Percentiles rank a stretch among this genome's conserved stretches.
Evolutionary conservation across 306 rosid genomes (phyloP).

Genomic region (Neltuma alba): DNA sequence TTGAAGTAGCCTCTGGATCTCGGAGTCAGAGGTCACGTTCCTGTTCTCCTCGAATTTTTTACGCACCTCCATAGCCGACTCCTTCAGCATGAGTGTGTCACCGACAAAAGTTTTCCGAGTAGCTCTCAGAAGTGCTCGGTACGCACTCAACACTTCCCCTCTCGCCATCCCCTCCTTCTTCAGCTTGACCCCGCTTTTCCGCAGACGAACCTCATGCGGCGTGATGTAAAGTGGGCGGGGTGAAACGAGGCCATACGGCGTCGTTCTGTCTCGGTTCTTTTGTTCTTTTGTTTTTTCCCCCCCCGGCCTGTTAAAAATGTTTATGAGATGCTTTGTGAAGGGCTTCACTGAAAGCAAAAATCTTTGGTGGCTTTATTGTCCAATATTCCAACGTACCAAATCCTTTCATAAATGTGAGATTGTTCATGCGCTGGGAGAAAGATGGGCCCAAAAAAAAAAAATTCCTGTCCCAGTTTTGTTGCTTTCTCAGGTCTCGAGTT

Average conservation of each 20-base stretch:
- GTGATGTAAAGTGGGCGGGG: not conserved
- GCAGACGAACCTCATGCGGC: not conserved
- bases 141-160: conserved; percentile 70
- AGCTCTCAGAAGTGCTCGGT: conserved; percentile 76
- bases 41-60: conserved; percentile 76
- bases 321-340: not conserved
- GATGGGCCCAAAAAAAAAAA: no score
- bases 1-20: conserved; percentile 73
- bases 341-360: no score
- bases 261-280: not conserved
- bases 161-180: conserved; percentile 50
- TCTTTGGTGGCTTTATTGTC: no score
- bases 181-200: not conserved
- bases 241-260: not conserved
- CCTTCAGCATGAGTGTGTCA: conserved; percentile 66
- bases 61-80: conserved; percentile 74
- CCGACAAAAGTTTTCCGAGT: conserved; percentile 79
- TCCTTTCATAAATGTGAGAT: no score
- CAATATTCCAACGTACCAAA: no score
- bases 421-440: no score
- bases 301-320: not conserved
- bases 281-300: no score
- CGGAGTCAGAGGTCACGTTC: conserved; percentile 57
- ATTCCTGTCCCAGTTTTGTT: no score
- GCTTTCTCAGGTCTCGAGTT: no score